These are phyloP conservation scores for Boletus subparvulus DNA, from an alignment of 768 basidiomycete species.

Conservation along the genomic window DNA sequence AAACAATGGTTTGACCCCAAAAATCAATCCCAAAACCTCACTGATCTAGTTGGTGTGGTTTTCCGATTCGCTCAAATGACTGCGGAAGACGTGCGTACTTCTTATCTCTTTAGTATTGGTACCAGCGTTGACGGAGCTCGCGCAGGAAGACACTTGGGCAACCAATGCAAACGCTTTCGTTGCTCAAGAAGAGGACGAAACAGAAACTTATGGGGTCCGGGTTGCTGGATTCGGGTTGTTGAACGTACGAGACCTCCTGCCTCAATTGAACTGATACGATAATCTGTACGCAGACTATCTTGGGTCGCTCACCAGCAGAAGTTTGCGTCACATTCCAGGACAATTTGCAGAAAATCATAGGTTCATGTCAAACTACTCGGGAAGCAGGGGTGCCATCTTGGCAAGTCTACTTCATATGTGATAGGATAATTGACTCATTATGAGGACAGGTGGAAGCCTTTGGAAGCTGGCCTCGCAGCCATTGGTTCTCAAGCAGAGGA, in stretches of 20 bases:
- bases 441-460: conserved; percentile 77
- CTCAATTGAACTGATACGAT: conserved; percentile 1
- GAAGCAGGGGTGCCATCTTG: conserved; percentile 61
- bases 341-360: conserved; percentile 54
- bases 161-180: conserved; percentile 90
- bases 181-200: conserved; percentile 92
- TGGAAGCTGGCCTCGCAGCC: conserved; percentile 82
- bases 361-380: conserved; percentile 53
- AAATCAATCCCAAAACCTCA: conserved; percentile 38
- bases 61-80: conserved; percentile 86
- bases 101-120: neutral
- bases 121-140: neutral
- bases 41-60: conserved; percentile 50
- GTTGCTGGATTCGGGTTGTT: conserved; percentile 84
- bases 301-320: conserved; percentile 53
- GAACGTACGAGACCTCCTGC: conserved; percentile 44
- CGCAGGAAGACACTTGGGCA: conserved; percentile 88
- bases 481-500: conserved; percentile 80
- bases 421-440: conserved; percentile 2
- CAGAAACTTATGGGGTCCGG: conserved; percentile 75
- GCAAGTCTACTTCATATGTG: conserved; percentile 37
- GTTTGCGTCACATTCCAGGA: conserved; percentile 55
- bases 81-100: conserved; percentile 69
- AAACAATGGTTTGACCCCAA: conserved; percentile 59
- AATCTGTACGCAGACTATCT: conserved; percentile 45